Conservation (phyloP, 2,329 filamentous ascomycete genomes). For the Hypoxylon sp. region DNA sequence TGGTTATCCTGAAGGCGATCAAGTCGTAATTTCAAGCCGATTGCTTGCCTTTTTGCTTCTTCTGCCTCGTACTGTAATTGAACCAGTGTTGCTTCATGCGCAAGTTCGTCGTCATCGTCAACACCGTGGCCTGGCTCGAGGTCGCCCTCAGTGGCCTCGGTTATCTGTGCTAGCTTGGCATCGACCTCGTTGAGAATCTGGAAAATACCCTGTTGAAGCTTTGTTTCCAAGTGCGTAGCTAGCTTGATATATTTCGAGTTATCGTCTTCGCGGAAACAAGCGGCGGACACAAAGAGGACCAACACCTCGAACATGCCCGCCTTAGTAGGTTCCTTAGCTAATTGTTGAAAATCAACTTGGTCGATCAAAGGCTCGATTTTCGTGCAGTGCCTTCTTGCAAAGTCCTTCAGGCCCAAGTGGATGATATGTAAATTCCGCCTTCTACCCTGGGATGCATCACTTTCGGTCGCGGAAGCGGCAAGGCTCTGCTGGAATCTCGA, state of each 20-base stretch:
- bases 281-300: conserved; percentile 46
- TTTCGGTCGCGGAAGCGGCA: conserved; percentile 60
- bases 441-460: conserved; percentile 55
- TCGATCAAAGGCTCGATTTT: conserved; percentile 67
- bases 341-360: conserved; percentile 69
- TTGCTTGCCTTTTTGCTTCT: conserved; percentile 68
- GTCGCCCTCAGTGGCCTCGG: conserved; percentile 54
- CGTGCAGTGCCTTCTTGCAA: conserved; percentile 67
- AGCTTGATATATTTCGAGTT: conserved; percentile 46
- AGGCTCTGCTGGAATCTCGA: conserved; percentile 65
- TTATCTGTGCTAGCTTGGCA: conserved; percentile 55
- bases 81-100: conserved; percentile 70
- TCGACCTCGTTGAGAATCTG: conserved; percentile 56
- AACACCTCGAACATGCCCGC: conserved; percentile 65
- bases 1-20: conserved; percentile 73
- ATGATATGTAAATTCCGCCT: conserved; percentile 67
- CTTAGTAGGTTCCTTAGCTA: conserved; percentile 70
- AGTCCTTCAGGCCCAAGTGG: conserved; percentile 68
- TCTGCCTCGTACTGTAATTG: conserved; percentile 67
- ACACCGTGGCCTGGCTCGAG: conserved; percentile 48
- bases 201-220: conserved; percentile 53
- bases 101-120: conserved; percentile 66
- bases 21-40: conserved; percentile 71
- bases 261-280: conserved; percentile 45
- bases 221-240: conserved; percentile 41